A percentile compares a stretch with the other conserved stretches of the same genome.
Conservation (phyloP, 2,329 filamentous ascomycete genomes). For the Sphaerulina musiva region DNA sequence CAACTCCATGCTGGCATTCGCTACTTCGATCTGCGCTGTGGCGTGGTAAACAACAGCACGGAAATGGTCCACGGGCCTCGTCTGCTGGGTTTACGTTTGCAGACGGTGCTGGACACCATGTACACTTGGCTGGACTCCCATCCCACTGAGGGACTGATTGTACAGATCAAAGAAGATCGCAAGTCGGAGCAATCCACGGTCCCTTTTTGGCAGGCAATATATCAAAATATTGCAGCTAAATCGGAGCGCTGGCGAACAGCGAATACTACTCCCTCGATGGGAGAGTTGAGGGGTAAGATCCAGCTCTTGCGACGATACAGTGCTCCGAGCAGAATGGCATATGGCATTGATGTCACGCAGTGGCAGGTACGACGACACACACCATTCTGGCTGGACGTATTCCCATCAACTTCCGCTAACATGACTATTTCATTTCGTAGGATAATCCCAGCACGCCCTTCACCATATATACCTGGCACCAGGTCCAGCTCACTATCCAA, state of each 20-base stretch:
- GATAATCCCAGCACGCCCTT: conserved; percentile 34
- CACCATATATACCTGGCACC: conserved; percentile 35
- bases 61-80: conserved; percentile 35
- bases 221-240: conserved; percentile 19
- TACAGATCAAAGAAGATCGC: conserved; percentile 35
- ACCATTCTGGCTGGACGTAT: not conserved
- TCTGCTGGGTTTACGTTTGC: conserved; percentile 29
- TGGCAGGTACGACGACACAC: conserved; percentile 21
- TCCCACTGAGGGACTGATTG: conserved; percentile 30
- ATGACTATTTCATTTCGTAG: not conserved
- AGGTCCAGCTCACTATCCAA: conserved; percentile 40
- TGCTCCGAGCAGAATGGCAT: conserved; percentile 18
- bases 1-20: conserved; percentile 34
- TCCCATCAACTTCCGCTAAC: not conserved
- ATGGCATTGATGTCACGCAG: conserved; percentile 32
- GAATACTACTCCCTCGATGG: conserved; percentile 31
- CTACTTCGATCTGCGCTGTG: conserved; percentile 35
- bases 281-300: conserved; percentile 33
- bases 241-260: conserved; percentile 32
- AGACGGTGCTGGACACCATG: conserved; percentile 26
- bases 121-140: conserved; percentile 30
- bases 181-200: conserved; percentile 28
- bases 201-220: conserved; percentile 38
- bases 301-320: conserved; percentile 34
- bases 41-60: conserved; percentile 27